Conservation (phyloP, 2,329 filamentous ascomycete genomes). For the Aspergillus pseudoglaucus region DNA sequence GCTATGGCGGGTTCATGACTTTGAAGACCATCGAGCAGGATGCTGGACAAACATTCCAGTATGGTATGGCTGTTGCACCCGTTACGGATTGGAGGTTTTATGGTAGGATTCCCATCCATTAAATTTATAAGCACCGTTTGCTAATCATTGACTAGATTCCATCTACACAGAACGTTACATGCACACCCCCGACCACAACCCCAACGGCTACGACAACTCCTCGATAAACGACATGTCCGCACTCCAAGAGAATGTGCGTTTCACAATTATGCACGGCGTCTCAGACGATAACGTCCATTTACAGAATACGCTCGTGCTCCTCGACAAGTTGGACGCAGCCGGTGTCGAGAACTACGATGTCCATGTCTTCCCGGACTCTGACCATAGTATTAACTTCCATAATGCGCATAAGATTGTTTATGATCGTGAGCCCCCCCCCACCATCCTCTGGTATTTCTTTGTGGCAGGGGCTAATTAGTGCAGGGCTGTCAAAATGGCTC, state of each 20-base stretch:
- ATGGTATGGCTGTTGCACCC: constrained; percentile 96
- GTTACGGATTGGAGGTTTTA: constrained; percentile 99
- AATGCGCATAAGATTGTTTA: constrained; percentile 88
- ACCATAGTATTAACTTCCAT: constrained; percentile 93
- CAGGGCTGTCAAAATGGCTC: constrained; percentile 64
- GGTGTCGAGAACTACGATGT: constrained; percentile 91
- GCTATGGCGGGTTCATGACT: constrained; percentile 90
- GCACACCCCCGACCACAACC: constrained; percentile 83
- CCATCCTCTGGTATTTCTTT: too few species aligned
- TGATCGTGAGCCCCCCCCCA: constrained; percentile 62
- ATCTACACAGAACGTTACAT: constrained; percentile 65
- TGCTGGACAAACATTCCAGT: constrained; percentile 81
- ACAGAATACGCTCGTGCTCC: constrained; percentile 81
- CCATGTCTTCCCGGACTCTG: constrained; percentile 91
- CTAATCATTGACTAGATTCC: constrained; percentile 19
- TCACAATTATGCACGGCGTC: constrained; percentile 93
- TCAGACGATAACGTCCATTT: constrained; percentile 97
- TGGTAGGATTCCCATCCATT: constrained; percentile 33
- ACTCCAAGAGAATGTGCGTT: constrained; percentile 70
- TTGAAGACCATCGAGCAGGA: constrained; percentile 92
- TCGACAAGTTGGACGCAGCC: constrained; percentile 78
- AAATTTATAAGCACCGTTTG: neutral
- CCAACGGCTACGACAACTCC: constrained; percentile 66
- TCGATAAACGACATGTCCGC: constrained; percentile 69
- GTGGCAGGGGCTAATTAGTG: too few species aligned